Evolutionary conservation across 495 filamentous ascomycete genomes (phyloP).

Genomic region (Parathielavia appendiculata): DNA sequence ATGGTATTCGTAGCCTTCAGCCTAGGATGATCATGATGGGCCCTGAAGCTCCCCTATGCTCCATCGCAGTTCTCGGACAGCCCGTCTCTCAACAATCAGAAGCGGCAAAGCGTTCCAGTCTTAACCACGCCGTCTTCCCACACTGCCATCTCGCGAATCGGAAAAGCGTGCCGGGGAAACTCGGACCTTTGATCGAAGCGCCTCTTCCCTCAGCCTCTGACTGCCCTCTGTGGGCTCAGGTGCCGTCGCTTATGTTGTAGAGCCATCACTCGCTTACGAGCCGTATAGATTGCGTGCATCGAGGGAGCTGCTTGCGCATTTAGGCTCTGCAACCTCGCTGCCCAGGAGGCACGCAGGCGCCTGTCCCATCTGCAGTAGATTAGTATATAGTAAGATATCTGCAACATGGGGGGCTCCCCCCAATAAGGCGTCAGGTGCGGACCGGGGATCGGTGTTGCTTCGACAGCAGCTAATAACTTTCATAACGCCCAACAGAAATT

Average conservation of each 20-base stretch:
- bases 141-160: neutral
- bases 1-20: too few relatives aligned
- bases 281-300: slow-evolving; percentile 1
- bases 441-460: neutral
- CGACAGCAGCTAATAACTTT: neutral
- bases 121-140: neutral
- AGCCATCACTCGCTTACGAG: neutral
- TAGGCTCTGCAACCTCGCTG: slow-evolving; percentile 6
- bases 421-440: neutral
- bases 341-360: neutral
- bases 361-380: neutral
- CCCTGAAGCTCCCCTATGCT: too few relatives aligned
- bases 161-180: slow-evolving; percentile 4
- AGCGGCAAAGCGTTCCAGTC: too few relatives aligned
- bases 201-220: neutral
- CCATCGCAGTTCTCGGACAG: too few relatives aligned
- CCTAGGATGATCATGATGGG: too few relatives aligned
- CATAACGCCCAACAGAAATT: neutral
- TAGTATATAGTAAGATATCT: neutral
- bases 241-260: slow-evolving; percentile 9
- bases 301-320: neutral
- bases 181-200: neutral
- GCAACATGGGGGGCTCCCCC: slow-evolving; percentile 1
- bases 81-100: neutral
- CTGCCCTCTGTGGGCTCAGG: neutral